These are phyloP conservation scores for Glycine tomentella DNA, from an alignment of 306 rosid genomes.

Conservation along the genomic window DNA sequence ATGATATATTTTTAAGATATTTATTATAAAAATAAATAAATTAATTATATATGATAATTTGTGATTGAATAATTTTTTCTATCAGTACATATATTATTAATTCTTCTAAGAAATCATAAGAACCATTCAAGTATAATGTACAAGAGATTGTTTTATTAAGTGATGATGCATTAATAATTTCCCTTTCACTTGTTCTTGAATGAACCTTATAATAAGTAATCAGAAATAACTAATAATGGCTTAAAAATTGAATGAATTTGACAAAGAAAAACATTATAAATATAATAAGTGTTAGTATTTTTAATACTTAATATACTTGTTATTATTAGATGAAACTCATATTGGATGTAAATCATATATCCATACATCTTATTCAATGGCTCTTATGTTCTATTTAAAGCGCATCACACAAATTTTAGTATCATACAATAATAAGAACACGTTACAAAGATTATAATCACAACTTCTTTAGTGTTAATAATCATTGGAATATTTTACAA, in stretches of 20 bases:
- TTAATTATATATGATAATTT: no score
- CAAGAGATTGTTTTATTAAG: neutral
- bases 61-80: no score
- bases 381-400: neutral
- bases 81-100: neutral
- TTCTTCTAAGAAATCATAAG: constrained; percentile 11
- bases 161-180: neutral
- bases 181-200: neutral
- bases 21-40: no score
- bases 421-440: neutral
- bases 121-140: neutral
- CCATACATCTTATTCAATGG: neutral
- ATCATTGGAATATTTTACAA: constrained; percentile 14
- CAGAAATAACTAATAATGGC: neutral
- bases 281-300: neutral
- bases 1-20: no score
- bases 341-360: neutral
- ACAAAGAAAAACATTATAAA: neutral
- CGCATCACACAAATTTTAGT: neutral
- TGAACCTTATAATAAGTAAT: neutral
- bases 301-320: neutral
- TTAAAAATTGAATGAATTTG: neutral
- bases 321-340: neutral
- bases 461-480: neutral
- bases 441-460: neutral